These are phyloP conservation scores for Ulota crispa DNA, from an alignment of 225 moss, liverwort and hornwort genomes.

Conservation along the genomic window DNA sequence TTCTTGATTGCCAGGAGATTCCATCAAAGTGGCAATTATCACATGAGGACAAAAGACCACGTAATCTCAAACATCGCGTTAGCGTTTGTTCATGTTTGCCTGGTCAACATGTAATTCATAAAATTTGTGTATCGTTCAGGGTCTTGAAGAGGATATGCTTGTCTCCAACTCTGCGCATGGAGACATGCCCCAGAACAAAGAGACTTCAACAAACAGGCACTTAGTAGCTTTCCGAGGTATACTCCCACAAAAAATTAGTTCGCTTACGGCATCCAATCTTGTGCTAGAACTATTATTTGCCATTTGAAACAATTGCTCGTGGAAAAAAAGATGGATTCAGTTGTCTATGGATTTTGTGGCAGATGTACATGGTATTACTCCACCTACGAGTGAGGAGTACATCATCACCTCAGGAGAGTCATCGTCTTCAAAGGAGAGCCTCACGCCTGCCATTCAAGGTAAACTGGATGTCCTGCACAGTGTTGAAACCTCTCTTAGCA, in stretches of 20 bases:
- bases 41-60: too few species aligned
- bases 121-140: background rate
- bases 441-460: background rate
- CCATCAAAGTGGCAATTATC: background rate
- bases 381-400: background rate
- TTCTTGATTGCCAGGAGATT: background rate
- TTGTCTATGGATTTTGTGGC: background rate
- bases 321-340: background rate
- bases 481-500: background rate
- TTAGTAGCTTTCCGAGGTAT: too few species aligned
- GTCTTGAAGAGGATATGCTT: background rate
- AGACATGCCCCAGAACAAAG: accelerated
- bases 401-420: background rate
- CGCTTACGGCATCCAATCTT: background rate
- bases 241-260: background rate
- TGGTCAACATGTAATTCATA: background rate
- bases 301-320: background rate
- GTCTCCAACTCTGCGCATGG: background rate
- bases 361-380: background rate
- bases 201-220: background rate
- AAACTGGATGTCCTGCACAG: background rate
- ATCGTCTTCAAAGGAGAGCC: background rate
- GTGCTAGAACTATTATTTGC: accelerated
- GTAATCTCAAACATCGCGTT: too few species aligned
- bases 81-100: background rate